A percentile compares a stretch with the other conserved stretches of the same genome.
phyloP scores from a whole-genome alignment of 345 rosid species.

The Eucalyptus curtisii region DNA sequence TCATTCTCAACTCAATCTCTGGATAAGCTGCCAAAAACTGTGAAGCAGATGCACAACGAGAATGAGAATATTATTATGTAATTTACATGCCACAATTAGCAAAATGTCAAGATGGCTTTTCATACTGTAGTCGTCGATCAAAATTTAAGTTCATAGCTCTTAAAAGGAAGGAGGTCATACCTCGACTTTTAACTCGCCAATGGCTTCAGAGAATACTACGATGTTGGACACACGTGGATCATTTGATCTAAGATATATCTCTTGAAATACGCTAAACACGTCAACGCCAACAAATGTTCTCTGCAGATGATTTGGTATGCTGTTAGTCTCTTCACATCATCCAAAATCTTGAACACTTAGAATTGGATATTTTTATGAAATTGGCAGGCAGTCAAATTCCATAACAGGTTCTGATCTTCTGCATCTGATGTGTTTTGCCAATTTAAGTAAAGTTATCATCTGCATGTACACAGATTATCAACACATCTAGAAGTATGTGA shows the following conservation, averaged over 20 bases:
- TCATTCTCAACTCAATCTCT: not conserved
- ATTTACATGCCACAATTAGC: not conserved
- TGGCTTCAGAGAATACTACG: conserved; percentile 65
- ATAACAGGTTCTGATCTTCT: not conserved
- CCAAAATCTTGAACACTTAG: not conserved
- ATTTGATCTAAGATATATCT: conserved; percentile 53
- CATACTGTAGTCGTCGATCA: not conserved
- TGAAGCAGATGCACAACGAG: not conserved
- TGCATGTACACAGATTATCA: not conserved
- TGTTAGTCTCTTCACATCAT: not conserved
- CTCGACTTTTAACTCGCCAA: conserved; percentile 95
- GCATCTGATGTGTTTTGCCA: not conserved
- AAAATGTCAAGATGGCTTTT: not conserved
- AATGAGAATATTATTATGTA: not conserved
- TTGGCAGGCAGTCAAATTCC: not conserved
- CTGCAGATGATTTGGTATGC: conserved; percentile 18
- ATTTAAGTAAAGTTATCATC: not conserved
- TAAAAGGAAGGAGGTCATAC: conserved; percentile 13
- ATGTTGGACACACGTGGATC: conserved; percentile 90
- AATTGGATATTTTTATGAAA: not conserved
- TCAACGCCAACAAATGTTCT: conserved; percentile 95
- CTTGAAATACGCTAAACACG: conserved; percentile 81
- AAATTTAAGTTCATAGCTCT: not conserved
- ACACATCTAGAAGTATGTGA: not conserved
- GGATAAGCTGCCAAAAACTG: not conserved